Base-by-base conservation (phyloP, 176 grass and related monocot genomes). In the Puccinellia tenuiflora region DNA sequence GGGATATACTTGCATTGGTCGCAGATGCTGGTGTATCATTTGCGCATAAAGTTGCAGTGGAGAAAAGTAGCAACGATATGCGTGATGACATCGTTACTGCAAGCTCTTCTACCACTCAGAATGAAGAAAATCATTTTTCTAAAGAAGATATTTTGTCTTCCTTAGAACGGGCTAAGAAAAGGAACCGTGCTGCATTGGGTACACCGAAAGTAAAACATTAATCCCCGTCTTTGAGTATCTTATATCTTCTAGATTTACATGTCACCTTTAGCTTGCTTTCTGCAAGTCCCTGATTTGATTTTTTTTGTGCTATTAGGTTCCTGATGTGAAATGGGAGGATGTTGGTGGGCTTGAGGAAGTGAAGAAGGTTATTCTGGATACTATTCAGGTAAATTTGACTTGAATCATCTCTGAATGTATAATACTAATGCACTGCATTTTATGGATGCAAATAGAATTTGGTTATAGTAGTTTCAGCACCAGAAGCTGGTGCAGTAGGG, bases 271-370 rank as follows among this genome's bases (percentile, higher is more conserved):
- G 16, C 29, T 90, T 86, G 17, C 26, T 68, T 79, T 77, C 29
- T 79, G 68, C 56, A 48, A 70, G 17, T 38, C 46, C 1, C 75
- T 69, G 5, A 43, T 76, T 53, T 67, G 11, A 13, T 25, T 30
- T 14, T 35, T 43, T 63, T 37, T 67, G 16, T 20, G 20, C 46
- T 63, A 33, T 25, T 84, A 99, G 96, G 93, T 99, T 86, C 96
- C 96, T 35, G 83, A 98, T 85, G 91, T 96, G 65, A 98, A 92
- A 87, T 98, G 96, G 93, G 96, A 98, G 76, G 96, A 98, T 75
- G 93, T 98, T 57, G 96, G 96, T 87, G 96, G 96, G 38, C 96
- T 99, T 40, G 96, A 99, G 90, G 93, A 99, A 81, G 96, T 99
- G 80, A 99, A 99, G 87, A 99, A 96, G 82, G 87, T 92, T 83